A percentile compares a stretch with the other conserved stretches of the same genome.
phyloP scores from a whole-genome alignment of 108 stramenopile species.

The Stephanodiscus minutulus region DNA sequence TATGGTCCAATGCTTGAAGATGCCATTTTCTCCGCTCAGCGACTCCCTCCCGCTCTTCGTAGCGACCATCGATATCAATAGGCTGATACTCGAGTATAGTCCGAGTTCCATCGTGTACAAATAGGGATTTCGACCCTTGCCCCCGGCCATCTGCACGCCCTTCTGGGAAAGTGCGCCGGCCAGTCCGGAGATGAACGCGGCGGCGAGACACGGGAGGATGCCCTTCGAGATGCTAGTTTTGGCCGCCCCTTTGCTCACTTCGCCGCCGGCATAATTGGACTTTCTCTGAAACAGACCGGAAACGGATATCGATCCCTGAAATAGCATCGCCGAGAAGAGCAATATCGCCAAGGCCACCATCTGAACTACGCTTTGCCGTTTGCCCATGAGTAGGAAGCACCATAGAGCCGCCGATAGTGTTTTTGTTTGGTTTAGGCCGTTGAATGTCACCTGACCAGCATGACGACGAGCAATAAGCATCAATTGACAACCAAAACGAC shows the following conservation, averaged over 20 bases:
- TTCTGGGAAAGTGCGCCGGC: conserved; percentile 89
- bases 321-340: conserved; percentile 66
- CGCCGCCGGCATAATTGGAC: conserved; percentile 5
- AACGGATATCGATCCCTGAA: conserved; percentile 58
- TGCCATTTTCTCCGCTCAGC: conserved; percentile 45
- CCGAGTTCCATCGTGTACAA: conserved; percentile 83
- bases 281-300: conserved; percentile 35
- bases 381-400: conserved; percentile 86
- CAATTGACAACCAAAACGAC: conserved; percentile 27
- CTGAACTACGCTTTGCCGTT: conserved; percentile 75
- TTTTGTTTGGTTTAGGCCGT: conserved; percentile 89
- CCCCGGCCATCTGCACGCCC: conserved; percentile 67
- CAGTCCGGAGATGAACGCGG: conserved; percentile 80
- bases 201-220: conserved; percentile 69
- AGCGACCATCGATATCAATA: conserved; percentile 50
- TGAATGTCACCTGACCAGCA: conserved; percentile 62
- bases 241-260: background rate
- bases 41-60: conserved; percentile 45
- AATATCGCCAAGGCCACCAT: conserved; percentile 77
- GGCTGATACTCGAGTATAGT: conserved; percentile 50
- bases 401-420: conserved; percentile 89
- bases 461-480: conserved; percentile 47
- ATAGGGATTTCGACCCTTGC: conserved; percentile 69
- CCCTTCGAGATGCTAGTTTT: conserved; percentile 55
- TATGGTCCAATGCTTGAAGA: conserved; percentile 48